A percentile compares a stretch with the other conserved stretches of the same genome.
Conservation (phyloP, 805 yeast genomes). For the Cyberlindnera amylophila region DNA sequence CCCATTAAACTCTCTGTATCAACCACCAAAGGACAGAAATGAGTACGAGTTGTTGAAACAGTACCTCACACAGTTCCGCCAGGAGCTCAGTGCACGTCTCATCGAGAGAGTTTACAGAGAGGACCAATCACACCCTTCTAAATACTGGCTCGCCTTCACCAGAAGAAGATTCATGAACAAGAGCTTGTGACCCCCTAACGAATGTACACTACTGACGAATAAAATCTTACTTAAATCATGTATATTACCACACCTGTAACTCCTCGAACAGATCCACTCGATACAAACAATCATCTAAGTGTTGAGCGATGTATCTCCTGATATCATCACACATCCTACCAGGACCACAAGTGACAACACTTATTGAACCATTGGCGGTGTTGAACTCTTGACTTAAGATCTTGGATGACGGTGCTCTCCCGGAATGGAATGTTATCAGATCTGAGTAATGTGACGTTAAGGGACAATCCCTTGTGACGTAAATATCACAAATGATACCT, state of each 20-base stretch:
- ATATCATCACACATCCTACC: conserved; percentile 56
- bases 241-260: conserved; percentile 61
- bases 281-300: conserved; percentile 38
- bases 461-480: conserved; percentile 35
- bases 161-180: conserved; percentile 96
- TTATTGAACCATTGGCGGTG: conserved; percentile 41
- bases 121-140: conserved; percentile 63
- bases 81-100: conserved; percentile 82
- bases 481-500: conserved; percentile 32
- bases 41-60: conserved; percentile 78
- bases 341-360: conserved; percentile 64
- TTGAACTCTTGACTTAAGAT: conserved; percentile 38
- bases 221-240: neutral
- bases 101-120: conserved; percentile 68
- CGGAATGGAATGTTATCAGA: conserved; percentile 33
- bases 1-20: conserved; percentile 78
- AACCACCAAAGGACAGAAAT: conserved; percentile 67
- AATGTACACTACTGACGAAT: neutral
- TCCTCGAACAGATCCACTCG: conserved; percentile 75
- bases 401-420: conserved; percentile 44
- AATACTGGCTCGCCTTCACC: conserved; percentile 94
- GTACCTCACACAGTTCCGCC: conserved; percentile 90
- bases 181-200: conserved; percentile 38
- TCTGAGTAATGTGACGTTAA: conserved; percentile 9
- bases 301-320: conserved; percentile 41